Conservation (phyloP, 306 rosid genomes). For the Dryas alaskensis region DNA sequence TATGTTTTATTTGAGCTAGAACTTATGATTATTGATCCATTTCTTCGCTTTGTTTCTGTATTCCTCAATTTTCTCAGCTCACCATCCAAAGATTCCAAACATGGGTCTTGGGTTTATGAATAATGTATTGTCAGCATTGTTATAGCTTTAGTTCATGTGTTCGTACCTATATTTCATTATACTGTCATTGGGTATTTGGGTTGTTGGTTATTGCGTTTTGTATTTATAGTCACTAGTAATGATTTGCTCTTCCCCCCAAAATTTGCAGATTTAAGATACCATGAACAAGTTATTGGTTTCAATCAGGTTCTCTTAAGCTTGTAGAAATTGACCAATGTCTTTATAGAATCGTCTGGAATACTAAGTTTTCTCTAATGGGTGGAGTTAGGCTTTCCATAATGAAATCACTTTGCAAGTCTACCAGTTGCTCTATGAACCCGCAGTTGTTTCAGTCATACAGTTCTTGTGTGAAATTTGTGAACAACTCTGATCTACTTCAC, state of each 20-base stretch:
- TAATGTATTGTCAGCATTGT: constrained; percentile 1
- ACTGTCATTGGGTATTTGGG: constrained; percentile 22
- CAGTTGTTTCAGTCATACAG: constrained; percentile 27
- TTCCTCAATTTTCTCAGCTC: constrained; percentile 8
- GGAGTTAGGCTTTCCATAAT: constrained; percentile 36
- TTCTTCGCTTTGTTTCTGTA: not conserved
- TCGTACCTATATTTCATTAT: not conserved
- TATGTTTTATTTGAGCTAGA: not conserved
- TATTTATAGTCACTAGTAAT: not conserved
- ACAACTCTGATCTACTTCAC: constrained; percentile 17
- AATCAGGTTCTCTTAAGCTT: constrained; percentile 2
- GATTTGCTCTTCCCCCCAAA: constrained; percentile 2
- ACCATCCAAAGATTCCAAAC: not conserved
- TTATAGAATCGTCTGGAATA: constrained; percentile 5
- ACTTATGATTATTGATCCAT: not conserved
- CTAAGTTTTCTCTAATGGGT: constrained; percentile 46
- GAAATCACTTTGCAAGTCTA: constrained; percentile 37
- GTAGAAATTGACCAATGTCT: not conserved
- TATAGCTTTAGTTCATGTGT: not conserved
- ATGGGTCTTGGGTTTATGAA: constrained; percentile 20
- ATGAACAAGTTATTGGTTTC: constrained; percentile 1
- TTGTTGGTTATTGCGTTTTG: not conserved
- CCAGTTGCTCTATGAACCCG: constrained; percentile 24
- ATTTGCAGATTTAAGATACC: constrained; percentile 37
- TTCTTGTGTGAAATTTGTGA: constrained; percentile 23